Percentiles rank a stretch among this genome's conserved stretches.
phyloP scores from a whole-genome alignment of 352 stramenopile species.

The Globisporangium polare region DNA sequence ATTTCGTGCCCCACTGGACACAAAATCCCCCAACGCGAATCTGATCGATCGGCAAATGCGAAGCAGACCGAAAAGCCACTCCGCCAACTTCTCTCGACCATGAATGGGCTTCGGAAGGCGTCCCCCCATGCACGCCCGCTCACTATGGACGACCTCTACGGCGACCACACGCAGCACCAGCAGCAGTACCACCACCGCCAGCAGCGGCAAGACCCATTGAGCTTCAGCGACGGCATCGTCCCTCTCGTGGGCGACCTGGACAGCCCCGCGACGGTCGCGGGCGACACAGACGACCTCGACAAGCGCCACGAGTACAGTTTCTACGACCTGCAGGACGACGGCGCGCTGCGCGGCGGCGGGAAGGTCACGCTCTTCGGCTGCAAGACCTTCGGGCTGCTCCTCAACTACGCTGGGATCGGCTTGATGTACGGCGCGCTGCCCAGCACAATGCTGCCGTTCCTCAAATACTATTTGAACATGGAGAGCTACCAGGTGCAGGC shows the following conservation, averaged over 20 bases:
- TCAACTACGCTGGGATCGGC: slow-evolving; percentile 71
- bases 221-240: neutral
- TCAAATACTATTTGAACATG: slow-evolving; percentile 51
- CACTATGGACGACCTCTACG: neutral
- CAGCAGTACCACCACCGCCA: neutral
- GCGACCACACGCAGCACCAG: too few species aligned
- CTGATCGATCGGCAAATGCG: too few species aligned
- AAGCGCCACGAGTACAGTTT: slow-evolving; percentile 35
- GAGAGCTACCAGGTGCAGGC: slow-evolving; percentile 55
- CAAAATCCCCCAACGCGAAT: too few species aligned
- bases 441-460: slow-evolving; percentile 27
- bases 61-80: too few species aligned
- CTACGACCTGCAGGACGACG: slow-evolving; percentile 63
- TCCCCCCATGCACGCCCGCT: slow-evolving; percentile 1
- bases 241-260: neutral
- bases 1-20: too few species aligned
- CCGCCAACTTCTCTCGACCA: too few species aligned
- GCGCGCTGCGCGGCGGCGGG: slow-evolving; percentile 57
- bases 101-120: neutral
- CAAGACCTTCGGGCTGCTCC: slow-evolving; percentile 44
- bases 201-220: neutral
- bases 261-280: slow-evolving; percentile 1
- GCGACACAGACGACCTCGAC: slow-evolving; percentile 7
- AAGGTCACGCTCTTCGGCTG: slow-evolving; percentile 41
- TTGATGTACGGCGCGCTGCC: slow-evolving; percentile 67